A percentile compares a stretch with the other conserved stretches of the same genome.
Conservation (phyloP, 2,329 filamentous ascomycete genomes). For the Chaetothyriales sp. region DNA sequence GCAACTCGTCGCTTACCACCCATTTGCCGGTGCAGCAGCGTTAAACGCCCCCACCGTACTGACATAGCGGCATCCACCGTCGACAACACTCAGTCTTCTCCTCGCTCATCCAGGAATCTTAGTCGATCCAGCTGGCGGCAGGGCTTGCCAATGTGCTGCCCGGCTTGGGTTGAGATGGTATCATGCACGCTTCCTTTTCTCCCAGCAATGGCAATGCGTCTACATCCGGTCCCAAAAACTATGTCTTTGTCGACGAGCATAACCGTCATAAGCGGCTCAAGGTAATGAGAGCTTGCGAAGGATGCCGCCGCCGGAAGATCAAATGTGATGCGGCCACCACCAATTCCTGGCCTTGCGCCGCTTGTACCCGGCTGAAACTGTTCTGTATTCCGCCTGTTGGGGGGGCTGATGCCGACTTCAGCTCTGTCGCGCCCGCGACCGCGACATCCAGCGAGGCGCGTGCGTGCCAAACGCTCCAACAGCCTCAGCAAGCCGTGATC, state of each 20-base stretch:
- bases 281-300: slow-evolving; percentile 96
- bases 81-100: slow-evolving; percentile 4
- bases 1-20: no score
- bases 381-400: slow-evolving; percentile 84
- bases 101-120: slow-evolving; percentile 5
- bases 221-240: slow-evolving; percentile 41
- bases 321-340: slow-evolving; percentile 96
- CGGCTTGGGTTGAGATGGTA: slow-evolving; percentile 11
- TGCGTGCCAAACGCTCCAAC: neutral
- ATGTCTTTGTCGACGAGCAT: slow-evolving; percentile 98
- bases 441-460: neutral
- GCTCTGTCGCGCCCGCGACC: slow-evolving; percentile 1
- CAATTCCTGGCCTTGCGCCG: slow-evolving; percentile 93
- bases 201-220: slow-evolving; percentile 6
- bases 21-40: no score
- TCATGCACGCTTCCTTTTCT: slow-evolving; percentile 17
- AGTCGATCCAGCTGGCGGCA: neutral
- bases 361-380: slow-evolving; percentile 81
- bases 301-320: slow-evolving; percentile 88
- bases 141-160: slow-evolving; percentile 14
- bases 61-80: neutral
- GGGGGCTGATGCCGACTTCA: slow-evolving; percentile 49
- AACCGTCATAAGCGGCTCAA: slow-evolving; percentile 95
- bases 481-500: neutral
- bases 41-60: neutral